Conservation (phyloP, 2,329 filamentous ascomycete species). For the Nigrospora osmanthi region DNA sequence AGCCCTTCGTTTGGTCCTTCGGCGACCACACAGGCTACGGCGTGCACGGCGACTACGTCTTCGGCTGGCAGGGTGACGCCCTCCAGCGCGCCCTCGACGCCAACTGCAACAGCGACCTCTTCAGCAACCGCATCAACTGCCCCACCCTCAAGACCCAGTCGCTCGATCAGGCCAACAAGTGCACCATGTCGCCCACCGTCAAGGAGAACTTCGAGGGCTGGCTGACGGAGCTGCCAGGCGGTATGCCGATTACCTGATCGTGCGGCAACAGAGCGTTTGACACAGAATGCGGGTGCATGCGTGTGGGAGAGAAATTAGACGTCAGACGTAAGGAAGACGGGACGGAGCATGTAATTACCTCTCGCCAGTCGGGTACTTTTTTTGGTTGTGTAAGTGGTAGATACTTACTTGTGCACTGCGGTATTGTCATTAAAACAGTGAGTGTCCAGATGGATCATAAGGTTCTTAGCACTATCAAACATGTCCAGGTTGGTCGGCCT, state of each 20-base stretch:
- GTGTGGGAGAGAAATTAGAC: too few species aligned
- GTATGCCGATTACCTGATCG: slow-evolving; percentile 11
- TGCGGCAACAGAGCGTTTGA: neutral
- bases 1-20: slow-evolving; percentile 23
- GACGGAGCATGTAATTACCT: too few species aligned
- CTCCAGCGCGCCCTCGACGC: slow-evolving; percentile 26
- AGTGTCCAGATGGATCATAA: too few species aligned
- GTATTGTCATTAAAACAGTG: too few species aligned
- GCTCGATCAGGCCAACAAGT: slow-evolving; percentile 22
- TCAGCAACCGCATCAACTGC: slow-evolving; percentile 19
- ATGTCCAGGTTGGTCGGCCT: too few species aligned
- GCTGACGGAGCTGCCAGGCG: slow-evolving; percentile 15
- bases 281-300: too few species aligned
- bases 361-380: too few species aligned
- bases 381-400: too few species aligned
- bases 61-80: slow-evolving; percentile 31
- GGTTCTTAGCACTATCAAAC: too few species aligned
- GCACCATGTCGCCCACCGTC: slow-evolving; percentile 17
- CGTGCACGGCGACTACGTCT: too few species aligned
- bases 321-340: too few species aligned
- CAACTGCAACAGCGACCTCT: slow-evolving; percentile 24
- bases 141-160: slow-evolving; percentile 17
- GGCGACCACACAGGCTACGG: slow-evolving; percentile 26
- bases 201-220: slow-evolving; percentile 25
- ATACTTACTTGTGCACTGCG: too few species aligned